Evolutionary conservation across 2,329 filamentous ascomycete genomes (phyloP), one percentile per base, ranked within the genome.

Genomic region (Blastomyces parvus): DNA sequence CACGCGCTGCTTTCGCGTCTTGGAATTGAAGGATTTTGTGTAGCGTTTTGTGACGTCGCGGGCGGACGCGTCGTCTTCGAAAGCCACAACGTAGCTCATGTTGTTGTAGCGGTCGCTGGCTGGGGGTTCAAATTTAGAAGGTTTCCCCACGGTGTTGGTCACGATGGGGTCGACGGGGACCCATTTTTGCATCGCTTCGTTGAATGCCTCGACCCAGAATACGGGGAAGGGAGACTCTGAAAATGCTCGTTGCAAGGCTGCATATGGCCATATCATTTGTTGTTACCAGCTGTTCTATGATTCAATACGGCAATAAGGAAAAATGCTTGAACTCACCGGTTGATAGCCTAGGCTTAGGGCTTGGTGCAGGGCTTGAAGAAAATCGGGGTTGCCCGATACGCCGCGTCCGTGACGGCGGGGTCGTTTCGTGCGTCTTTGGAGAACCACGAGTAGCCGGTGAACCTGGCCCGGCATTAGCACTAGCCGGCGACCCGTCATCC

Each of bases 191-290:
- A 91, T 85, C 0, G 89, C 88, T 61, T 86, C 81, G 66, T 97
- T 92, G 67, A 96, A 89, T 3, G 90, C 87, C 76, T 99, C 94
- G 0, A 97, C 88, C 94, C 94, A 99, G 72, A 91, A 97, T 2
- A 97, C 82, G 0, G 94, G 94, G 70, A 88, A 90, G 0, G 84
- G 75, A 0, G 91, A 92, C 70, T 93, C 63, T 14, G 62, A 30
- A 19, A 42, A 42, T 33, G 38, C 50, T 42, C 36, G 42, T 48
- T 61, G 55, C 19, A 60, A 59, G 38, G 50, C 61, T 17, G 33
- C 2, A 27, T 61, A 30, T 44, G 19, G 25, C 8, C 30, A 55
- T 17, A 52, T 42, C 46, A 25, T 52, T 38, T 17, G 46, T 48
- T 22, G 14, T 46, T 59, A 44, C n/a, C 33, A 38, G 8, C 22